A percentile compares a stretch with the other conserved stretches of the same genome.
phyloP scores from a whole-genome alignment of 352 stramenopile genomes.

The Globisporangium carolinianum region DNA sequence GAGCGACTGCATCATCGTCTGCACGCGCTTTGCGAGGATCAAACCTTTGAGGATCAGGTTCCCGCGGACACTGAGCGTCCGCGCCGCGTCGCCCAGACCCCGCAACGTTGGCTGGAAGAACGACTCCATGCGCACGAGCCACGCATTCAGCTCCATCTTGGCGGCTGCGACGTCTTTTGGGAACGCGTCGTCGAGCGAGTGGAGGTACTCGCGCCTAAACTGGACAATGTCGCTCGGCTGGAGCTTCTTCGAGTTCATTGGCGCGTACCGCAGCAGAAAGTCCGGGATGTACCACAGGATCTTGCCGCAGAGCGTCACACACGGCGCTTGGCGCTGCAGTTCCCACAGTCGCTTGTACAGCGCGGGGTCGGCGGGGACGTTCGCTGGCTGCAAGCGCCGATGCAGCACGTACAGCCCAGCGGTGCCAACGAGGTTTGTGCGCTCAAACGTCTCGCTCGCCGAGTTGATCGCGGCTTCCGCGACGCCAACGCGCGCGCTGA shows the following conservation, averaged over 20 bases:
- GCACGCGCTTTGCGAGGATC: constrained; percentile 84
- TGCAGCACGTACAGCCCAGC: constrained; percentile 89
- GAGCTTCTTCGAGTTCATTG: constrained; percentile 81
- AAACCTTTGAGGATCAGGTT: constrained; percentile 90
- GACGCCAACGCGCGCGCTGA: constrained; percentile 57
- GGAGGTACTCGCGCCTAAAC: constrained; percentile 73
- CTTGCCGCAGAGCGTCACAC: constrained; percentile 79
- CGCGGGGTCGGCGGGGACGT: constrained; percentile 76
- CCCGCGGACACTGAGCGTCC: constrained; percentile 74
- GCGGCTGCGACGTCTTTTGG: constrained; percentile 66
- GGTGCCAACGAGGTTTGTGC: constrained; percentile 80
- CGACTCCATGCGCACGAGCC: constrained; percentile 84
- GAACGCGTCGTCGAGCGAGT: constrained; percentile 78
- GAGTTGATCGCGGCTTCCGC: constrained; percentile 75
- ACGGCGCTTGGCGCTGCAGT: constrained; percentile 71
- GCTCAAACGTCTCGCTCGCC: constrained; percentile 83
- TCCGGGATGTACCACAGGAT: constrained; percentile 83
- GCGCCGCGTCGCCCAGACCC: constrained; percentile 59
- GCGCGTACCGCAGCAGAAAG: constrained; percentile 80
- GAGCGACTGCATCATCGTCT: constrained; percentile 88
- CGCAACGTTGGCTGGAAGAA: constrained; percentile 81
- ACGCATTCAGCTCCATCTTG: constrained; percentile 78
- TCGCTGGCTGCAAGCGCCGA: constrained; percentile 73
- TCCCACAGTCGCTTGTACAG: constrained; percentile 91
- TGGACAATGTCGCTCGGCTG: constrained; percentile 67